phyloP scores from a whole-genome alignment of 2,329 filamentous ascomycete species.

The Neurospora sp. region DNA sequence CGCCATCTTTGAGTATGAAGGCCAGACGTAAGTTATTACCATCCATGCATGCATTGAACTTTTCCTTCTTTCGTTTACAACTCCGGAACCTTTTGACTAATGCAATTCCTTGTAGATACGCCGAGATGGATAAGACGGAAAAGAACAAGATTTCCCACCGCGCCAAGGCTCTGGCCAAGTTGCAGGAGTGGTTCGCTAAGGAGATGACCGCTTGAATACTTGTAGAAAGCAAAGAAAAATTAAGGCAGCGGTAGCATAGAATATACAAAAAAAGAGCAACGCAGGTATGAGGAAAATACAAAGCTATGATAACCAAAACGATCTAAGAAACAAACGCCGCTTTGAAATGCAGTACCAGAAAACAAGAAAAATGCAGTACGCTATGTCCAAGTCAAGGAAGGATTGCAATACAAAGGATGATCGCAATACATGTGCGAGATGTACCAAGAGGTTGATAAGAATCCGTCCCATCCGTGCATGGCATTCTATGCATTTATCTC shows the following conservation, averaged over 20 bases:
- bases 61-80: neutral
- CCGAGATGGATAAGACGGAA: slow-evolving; percentile 81
- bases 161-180: slow-evolving; percentile 73
- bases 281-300: neutral
- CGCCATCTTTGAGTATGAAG: slow-evolving; percentile 87
- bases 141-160: slow-evolving; percentile 95
- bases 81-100: neutral
- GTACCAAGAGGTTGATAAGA: neutral
- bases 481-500: neutral
- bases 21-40: slow-evolving; percentile 54
- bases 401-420: neutral
- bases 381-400: neutral
- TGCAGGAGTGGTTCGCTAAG: slow-evolving; percentile 68
- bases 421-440: neutral
- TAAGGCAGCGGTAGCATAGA: neutral
- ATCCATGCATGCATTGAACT: neutral
- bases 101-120: slow-evolving; percentile 46
- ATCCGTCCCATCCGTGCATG: neutral
- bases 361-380: neutral
- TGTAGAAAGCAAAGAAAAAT: neutral
- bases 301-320: neutral
- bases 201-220: slow-evolving; percentile 17
- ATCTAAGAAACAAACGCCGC: neutral
- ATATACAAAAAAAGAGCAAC: neutral
- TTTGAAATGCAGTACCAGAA: neutral